These are phyloP conservation scores for Xylaria venustula DNA, from an alignment of 495 filamentous ascomycete genomes.

Conservation along the genomic window DNA sequence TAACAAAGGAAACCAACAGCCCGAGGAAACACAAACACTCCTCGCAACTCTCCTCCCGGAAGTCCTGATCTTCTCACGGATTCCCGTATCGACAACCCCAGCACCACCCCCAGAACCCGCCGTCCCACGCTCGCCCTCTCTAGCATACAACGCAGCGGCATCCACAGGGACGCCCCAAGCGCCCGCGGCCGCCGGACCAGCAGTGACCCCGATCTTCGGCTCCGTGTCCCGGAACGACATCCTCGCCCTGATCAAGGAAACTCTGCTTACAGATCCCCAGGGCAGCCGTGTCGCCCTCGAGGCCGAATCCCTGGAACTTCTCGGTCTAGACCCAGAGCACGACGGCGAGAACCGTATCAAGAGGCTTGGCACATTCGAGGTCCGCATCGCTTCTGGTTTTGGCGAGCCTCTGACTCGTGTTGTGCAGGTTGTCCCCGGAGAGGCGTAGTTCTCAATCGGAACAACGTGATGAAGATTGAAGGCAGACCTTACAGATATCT, in stretches of 20 bases:
- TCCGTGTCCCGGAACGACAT: slow-evolving; percentile 41
- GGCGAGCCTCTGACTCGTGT: slow-evolving; percentile 28
- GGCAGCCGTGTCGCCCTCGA: slow-evolving; percentile 34
- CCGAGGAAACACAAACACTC: slow-evolving; percentile 57
- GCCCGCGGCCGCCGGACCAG: neutral
- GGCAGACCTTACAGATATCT: no score
- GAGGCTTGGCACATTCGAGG: slow-evolving; percentile 37
- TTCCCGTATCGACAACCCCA: slow-evolving; percentile 25
- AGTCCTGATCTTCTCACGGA: slow-evolving; percentile 86
- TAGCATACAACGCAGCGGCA: slow-evolving; percentile 21
- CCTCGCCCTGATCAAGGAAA: slow-evolving; percentile 28
- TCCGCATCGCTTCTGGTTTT: slow-evolving; percentile 23
- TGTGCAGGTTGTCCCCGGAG: slow-evolving; percentile 33
- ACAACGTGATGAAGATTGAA: no score
- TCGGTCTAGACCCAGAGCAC: slow-evolving; percentile 25
- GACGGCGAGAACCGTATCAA: slow-evolving; percentile 37
- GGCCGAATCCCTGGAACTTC: slow-evolving; percentile 28
- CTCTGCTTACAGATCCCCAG: slow-evolving; percentile 28
- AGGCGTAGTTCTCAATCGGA: neutral
- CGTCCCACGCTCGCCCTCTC: slow-evolving; percentile 20
- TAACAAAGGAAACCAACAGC: slow-evolving; percentile 7
- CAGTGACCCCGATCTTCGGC: slow-evolving; percentile 34
- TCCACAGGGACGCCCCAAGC: neutral
- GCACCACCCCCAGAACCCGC: slow-evolving; percentile 2
- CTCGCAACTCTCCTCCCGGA: slow-evolving; percentile 90